These are phyloP conservation scores for Penicillium pulvis DNA, from an alignment of 495 filamentous ascomycete genomes.

Conservation along the genomic window DNA sequence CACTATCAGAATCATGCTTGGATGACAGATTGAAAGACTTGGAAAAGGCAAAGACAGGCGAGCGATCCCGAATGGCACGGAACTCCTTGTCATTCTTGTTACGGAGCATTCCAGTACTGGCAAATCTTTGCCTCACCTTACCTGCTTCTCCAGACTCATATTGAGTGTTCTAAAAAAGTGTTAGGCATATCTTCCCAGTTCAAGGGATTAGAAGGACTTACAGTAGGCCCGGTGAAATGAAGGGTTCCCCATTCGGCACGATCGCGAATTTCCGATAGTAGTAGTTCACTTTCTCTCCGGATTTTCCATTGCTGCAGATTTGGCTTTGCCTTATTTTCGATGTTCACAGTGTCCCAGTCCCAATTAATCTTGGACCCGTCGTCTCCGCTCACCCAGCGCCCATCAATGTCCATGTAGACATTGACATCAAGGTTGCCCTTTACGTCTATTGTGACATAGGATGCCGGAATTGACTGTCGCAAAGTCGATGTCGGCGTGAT, in stretches of 20 bases:
- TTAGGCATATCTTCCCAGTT: conserved; percentile 18
- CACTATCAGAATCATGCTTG: conserved; percentile 45
- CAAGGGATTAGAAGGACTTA: conserved; percentile 28
- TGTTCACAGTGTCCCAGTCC: conserved; percentile 53
- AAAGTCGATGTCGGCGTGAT: conserved; percentile 91
- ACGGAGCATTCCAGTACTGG: conserved; percentile 63
- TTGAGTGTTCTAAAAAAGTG: conserved; percentile 47
- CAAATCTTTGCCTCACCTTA: conserved; percentile 70
- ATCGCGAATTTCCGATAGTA: conserved; percentile 74
- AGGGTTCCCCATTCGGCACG: conserved; percentile 88
- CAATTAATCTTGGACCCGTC: conserved; percentile 68
- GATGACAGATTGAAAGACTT: conserved; percentile 67
- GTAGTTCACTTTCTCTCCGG: conserved; percentile 61
- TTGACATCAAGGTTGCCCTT: conserved; percentile 71
- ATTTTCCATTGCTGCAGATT: conserved; percentile 65
- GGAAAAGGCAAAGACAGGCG: conserved; percentile 89
- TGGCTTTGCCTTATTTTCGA: conserved; percentile 29
- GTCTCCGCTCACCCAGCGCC: conserved; percentile 85
- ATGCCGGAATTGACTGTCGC: conserved; percentile 86
- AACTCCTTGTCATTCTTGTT: conserved; percentile 67
- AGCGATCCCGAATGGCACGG: conserved; percentile 76
- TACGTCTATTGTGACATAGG: conserved; percentile 77
- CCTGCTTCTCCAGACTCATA: conserved; percentile 74
- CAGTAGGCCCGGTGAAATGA: conserved; percentile 72
- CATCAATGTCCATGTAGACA: conserved; percentile 86